Base-by-base conservation (phyloP, 1,284 basidiomycete species). In the Sporisorium iseilematis-ciliati region DNA sequence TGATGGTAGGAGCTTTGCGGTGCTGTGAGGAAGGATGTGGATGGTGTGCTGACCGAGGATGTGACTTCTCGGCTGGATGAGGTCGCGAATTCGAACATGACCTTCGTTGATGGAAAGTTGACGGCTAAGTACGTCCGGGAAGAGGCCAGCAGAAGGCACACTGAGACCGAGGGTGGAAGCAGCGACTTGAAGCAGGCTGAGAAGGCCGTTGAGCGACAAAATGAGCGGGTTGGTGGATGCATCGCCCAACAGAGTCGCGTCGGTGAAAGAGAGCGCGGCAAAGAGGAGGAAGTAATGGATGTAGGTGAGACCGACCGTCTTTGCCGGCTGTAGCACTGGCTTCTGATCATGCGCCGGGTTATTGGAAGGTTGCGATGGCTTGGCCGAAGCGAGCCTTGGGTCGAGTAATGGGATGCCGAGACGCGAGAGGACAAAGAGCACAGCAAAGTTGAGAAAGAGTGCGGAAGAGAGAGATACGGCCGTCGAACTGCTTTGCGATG, bases 11-110 rank as follows among this genome's bases (percentile, higher is more conserved):
- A 95, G 87, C 48, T 91, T 90, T 16, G 93, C 94, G 1, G 93
- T 95, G 82, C 92, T 87, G 56, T 66, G 67, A 8, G 93, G 93
- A 3, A 93, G 93, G 88, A 94, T 92, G 77, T 92, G 91, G 57
- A 95, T 91, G 2, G 93, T 95, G 82, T 94, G 93, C 85, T 94
- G 92, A 23, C 93, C 93, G 38, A 91, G 89, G n/a, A 95, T 88
- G 82, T 94, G 92, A 2, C 80, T 77, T 45, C 82, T 80, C 10
- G 80, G 81, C 33, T 84, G 83, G 45, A 87, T 77, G 43, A 87
- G 79, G 42, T 85, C 82, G 31, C 85, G 74, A 8, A 87, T 69
- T 33, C 85, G 80, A 12, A 87, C 85, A n/a, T 83, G 78, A 16
- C 81, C 79, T 71, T 86, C 86, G 53, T 80, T 78, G 55, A 85